Evolutionary conservation across 208 protist genomes (phyloP).

Genomic region (Leishmania gerbilli): DNA sequence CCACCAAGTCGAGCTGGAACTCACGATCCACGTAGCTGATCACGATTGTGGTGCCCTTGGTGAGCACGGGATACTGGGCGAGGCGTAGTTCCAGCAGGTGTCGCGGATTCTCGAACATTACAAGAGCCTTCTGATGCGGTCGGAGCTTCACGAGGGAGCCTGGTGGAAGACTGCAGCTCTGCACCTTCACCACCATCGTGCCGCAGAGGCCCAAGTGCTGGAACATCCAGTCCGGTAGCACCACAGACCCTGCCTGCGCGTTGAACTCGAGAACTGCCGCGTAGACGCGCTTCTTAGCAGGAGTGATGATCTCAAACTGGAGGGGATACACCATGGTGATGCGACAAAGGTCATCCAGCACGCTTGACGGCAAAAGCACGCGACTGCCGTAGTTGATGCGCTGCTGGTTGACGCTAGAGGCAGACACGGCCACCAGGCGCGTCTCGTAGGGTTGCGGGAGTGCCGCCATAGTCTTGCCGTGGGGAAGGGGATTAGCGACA

Average conservation of each 20-base stretch:
- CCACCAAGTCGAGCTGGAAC: constrained; percentile 89
- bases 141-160: constrained; percentile 92
- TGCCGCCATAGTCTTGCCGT: constrained; percentile 8
- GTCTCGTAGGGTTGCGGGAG: constrained; percentile 29
- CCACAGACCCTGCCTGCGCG: constrained; percentile 84
- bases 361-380: constrained; percentile 83
- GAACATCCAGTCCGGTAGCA: constrained; percentile 95
- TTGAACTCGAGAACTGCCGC: constrained; percentile 94
- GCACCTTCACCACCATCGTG: constrained; percentile 64
- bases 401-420: constrained; percentile 34
- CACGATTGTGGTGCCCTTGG: constrained; percentile 87
- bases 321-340: constrained; percentile 91
- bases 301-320: constrained; percentile 86
- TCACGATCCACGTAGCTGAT: constrained; percentile 88
- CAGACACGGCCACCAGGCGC: constrained; percentile 34
- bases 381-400: constrained; percentile 80
- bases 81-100: constrained; percentile 92
- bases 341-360: constrained; percentile 70
- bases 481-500: not conserved
- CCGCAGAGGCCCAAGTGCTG: constrained; percentile 70
- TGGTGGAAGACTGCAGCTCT: constrained; percentile 73
- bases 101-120: constrained; percentile 93
- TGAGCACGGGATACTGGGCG: constrained; percentile 90
- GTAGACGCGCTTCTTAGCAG: constrained; percentile 44
- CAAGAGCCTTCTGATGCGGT: constrained; percentile 90